Evolutionary conservation across 306 rosid species (phyloP), one percentile per base, ranked within the genome.

Genomic region (Cicer yamashitae): DNA sequence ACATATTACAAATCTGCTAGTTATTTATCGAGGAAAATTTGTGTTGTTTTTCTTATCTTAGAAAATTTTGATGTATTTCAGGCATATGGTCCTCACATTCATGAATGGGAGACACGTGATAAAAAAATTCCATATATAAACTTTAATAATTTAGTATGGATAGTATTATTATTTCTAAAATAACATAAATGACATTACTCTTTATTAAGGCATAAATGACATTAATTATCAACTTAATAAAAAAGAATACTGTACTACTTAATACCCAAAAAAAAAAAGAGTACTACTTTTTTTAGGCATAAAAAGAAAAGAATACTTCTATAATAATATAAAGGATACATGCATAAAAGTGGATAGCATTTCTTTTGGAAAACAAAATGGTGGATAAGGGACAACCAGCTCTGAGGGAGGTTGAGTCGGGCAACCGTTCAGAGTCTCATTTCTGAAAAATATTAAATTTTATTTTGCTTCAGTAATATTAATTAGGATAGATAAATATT

Each of bases 351-450:
- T 22, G 40, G 39, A 25, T 10, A 57, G 14, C 7, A 57, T 57
- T 57, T 57, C 7, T 57, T 57, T 57, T 57, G 63, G 40, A 20
- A 57, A 10, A 57, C 40, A 57, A 57, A 57, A 57, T 17, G 59
- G 59, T 57, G 20, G 39, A 57, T 22, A 30, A 30, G 6, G 4
- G 37, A 30, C 37, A 4, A 30, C 3, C 37, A 20, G 1, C 22
- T 1, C 34, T 30, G 37, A 0, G 3, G 37, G 3, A 0, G 5
- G 37, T 30, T 30, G 37, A 30, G 0, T 30, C 3, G 37, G 37
- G 3, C 34, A 3, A 30, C 5, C 34, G 34, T 30, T 5, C 2
- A 30, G 5, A 30, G 3, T 30, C 5, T 4, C 37, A 30, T 3
- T 30, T 30, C 3, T 30, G 3, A 0, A 30, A 30, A 4, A 4